Base-by-base conservation (phyloP, 352 stramenopile genomes). In the Pythium grandisporangium region DNA sequence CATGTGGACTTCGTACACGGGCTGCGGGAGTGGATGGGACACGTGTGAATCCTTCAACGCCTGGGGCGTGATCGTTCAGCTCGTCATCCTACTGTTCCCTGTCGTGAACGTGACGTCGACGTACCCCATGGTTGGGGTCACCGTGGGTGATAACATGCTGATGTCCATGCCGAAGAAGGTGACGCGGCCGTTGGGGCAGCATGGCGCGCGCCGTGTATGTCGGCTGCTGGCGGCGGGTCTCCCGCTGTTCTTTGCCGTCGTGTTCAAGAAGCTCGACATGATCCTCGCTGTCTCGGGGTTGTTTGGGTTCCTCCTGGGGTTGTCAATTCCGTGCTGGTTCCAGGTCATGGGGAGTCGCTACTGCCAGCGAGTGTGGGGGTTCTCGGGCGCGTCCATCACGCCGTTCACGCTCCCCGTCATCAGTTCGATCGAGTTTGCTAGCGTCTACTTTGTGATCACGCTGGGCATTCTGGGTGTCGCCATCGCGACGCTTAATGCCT, bases 191-290 rank as follows among this genome's bases (percentile, higher is more conserved):
- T 61, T 92, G 12, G 63, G 78, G 8, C 41, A 66, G n/a, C 21
- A 49, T 1, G 16, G 63, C 24, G 65, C 74, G 2, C 70, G 74
- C 30, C 81, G 58, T 35, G 45, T 84, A 30, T 85, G 69, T 41
- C 73, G 78, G 6, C 50, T 92, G 20, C 63, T 78, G n/a, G 76
- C 76, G 1, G 59, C 74, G 2, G 61, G 60, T 19, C 78, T 75
- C 14, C 78, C 78, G 22, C 75, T 92, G 32, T 36, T 92, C 16
- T 66, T 92, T 35, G 78, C 78, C 16, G 41, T 86, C 21, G 56
- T 81, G 42, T 92, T 92, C 60, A 92, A 92, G 61, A 84, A 85
- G 37, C 65, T 92, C n/a, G 78, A 92, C 49, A 81, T 80, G 26
- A 92, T 92, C 46, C 89, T 92, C 45, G 56, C 75, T 1, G 53